These are phyloP conservation scores for Cinnamomum micranthum DNA, from an alignment of 164 flowering plant species.

Conservation along the genomic window DNA sequence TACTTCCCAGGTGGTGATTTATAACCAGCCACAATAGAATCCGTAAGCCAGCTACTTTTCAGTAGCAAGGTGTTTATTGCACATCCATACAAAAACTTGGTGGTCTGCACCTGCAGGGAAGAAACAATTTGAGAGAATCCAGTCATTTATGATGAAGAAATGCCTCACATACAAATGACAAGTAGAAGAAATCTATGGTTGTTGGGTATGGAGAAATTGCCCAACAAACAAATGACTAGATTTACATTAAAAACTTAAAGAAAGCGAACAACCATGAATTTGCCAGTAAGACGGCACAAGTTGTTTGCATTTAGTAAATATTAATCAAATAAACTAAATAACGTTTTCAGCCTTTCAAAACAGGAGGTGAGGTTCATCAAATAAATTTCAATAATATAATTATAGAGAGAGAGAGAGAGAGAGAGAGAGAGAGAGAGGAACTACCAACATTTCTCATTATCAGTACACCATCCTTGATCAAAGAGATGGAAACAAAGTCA, in stretches of 20 bases:
- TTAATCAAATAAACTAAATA: no score
- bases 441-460: neutral
- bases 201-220: neutral
- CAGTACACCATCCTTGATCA: neutral
- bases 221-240: neutral
- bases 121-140: neutral
- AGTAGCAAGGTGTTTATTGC: conserved; percentile 63
- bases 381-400: no score
- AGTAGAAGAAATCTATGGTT: neutral
- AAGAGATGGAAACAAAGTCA: no score
- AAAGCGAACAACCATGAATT: neutral
- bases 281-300: no score
- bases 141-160: neutral
- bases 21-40: conserved; percentile 58
- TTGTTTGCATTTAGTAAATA: no score
- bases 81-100: conserved; percentile 82
- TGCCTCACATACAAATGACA: neutral
- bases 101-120: conserved; percentile 52
- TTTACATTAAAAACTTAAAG: neutral
- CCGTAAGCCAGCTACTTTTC: conserved; percentile 57
- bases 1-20: conserved; percentile 60
- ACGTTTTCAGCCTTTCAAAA: no score
- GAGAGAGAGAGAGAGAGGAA: neutral
- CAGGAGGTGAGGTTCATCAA: no score
- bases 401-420: neutral